A percentile compares a stretch with the other conserved stretches of the same genome.
Conservation (phyloP, 2,329 filamentous ascomycete genomes). For the Microascus cirrosus region DNA sequence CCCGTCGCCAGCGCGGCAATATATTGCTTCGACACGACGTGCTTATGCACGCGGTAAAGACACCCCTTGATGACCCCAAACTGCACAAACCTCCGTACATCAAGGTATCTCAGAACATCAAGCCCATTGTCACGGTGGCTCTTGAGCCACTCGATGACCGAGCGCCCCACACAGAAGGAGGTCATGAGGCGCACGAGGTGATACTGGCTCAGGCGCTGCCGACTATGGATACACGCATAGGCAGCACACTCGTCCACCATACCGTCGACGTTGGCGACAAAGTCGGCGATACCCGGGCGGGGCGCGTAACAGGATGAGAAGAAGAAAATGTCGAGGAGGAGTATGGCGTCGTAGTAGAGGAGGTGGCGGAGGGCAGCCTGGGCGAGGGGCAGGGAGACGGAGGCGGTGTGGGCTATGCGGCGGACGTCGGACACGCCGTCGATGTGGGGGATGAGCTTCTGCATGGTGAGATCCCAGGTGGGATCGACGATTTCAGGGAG, state of each 20-base stretch:
- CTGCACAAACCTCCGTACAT: conserved; percentile 83
- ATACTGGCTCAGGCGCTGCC: conserved; percentile 40
- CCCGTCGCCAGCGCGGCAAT: conserved; percentile 44
- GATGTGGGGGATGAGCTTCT: conserved; percentile 72
- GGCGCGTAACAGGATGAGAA: conserved; percentile 86
- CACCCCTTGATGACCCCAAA: conserved; percentile 95
- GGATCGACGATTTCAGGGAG: conserved; percentile 52
- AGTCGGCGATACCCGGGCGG: conserved; percentile 64
- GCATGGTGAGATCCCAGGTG: conserved; percentile 66
- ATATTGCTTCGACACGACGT: conserved; percentile 61
- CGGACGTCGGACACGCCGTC: conserved; percentile 86
- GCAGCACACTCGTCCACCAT: conserved; percentile 79
- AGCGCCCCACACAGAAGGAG: conserved; percentile 70
- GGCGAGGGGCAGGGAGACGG: conserved; percentile 77
- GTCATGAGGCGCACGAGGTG: conserved; percentile 76
- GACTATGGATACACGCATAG: conserved; percentile 54
- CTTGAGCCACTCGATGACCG: conserved; percentile 79
- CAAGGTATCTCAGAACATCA: conserved; percentile 62
- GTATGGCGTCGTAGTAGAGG: conserved; percentile 82
- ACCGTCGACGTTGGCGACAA: conserved; percentile 61
- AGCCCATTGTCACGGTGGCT: conserved; percentile 56
- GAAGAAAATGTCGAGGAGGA: conserved; percentile 90
- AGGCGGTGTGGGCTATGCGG: conserved; percentile 72
- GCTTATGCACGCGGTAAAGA: conserved; percentile 86
- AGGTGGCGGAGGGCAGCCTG: conserved; percentile 81